These are phyloP conservation scores for Cytidiella melzeri DNA, from an alignment of 768 basidiomycete species.

Conservation along the genomic window DNA sequence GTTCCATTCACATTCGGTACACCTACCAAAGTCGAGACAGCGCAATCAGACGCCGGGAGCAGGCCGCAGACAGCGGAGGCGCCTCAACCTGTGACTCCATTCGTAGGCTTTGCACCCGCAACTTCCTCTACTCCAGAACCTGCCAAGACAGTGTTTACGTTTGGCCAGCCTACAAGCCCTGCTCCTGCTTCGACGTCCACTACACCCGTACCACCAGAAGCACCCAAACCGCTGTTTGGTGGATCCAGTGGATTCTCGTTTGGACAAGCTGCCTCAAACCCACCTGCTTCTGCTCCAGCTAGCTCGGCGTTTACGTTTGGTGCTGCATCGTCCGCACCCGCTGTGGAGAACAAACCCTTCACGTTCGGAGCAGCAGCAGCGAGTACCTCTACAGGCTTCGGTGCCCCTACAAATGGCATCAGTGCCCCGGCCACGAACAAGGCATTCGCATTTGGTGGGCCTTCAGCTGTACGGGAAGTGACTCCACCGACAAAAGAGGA, in stretches of 20 bases:
- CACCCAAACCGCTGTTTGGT: slow-evolving; percentile 39
- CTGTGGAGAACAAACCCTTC: slow-evolving; percentile 29
- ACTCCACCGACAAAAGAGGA: slow-evolving; percentile 59
- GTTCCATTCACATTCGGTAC: background rate
- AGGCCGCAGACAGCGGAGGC: slow-evolving; percentile 9
- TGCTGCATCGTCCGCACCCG: slow-evolving; percentile 22
- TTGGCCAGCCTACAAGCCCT: slow-evolving; percentile 21
- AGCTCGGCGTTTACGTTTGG: slow-evolving; percentile 36
- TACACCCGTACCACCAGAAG: slow-evolving; percentile 24
- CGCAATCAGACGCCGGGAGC: slow-evolving; percentile 6
- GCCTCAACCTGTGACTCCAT: background rate
- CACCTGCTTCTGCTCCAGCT: slow-evolving; percentile 21
- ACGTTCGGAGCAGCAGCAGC: slow-evolving; percentile 33
- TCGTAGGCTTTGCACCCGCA: background rate
- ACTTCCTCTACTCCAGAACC: slow-evolving; percentile 12
- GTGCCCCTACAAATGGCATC: slow-evolving; percentile 30
- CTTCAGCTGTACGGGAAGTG: slow-evolving; percentile 35
- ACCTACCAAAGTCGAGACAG: slow-evolving; percentile 11
- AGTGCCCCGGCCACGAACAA: slow-evolving; percentile 39
- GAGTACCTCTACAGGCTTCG: slow-evolving; percentile 40
- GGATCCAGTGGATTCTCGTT: slow-evolving; percentile 39
- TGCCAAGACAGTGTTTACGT: slow-evolving; percentile 22
- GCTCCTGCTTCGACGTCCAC: slow-evolving; percentile 23
- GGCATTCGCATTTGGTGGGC: slow-evolving; percentile 48
- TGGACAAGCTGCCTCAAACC: slow-evolving; percentile 22